These are phyloP conservation scores for Leavenworthia alabamica DNA, from an alignment of 345 rosid species.

Conservation along the genomic window DNA sequence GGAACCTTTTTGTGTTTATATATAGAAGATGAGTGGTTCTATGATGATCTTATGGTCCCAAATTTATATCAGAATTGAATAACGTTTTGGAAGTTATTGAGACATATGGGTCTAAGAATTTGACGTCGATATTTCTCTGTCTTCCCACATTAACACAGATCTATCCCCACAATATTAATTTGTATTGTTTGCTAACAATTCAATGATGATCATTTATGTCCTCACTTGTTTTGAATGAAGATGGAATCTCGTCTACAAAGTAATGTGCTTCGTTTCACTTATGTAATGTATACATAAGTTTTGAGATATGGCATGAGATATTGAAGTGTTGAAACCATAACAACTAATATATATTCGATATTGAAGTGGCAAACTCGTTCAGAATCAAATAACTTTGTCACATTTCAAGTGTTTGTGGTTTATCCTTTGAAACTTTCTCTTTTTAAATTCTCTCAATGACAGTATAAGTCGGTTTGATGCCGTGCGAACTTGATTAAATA, in stretches of 20 bases:
- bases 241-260: neutral
- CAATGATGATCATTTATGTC: conserved; percentile 1
- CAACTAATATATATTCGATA: too few relatives aligned
- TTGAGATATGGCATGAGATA: neutral
- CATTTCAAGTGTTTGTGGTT: too few relatives aligned
- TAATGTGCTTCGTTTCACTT: neutral
- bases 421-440: neutral
- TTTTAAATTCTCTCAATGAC: neutral
- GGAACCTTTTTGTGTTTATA: conserved; percentile 30
- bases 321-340: neutral
- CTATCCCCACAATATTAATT: conserved; percentile 20
- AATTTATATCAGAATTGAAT: conserved; percentile 22
- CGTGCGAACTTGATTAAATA: neutral
- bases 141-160: conserved; percentile 23
- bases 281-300: neutral
- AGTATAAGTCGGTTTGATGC: neutral
- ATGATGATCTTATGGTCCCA: conserved; percentile 27
- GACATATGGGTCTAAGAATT: conserved; percentile 29
- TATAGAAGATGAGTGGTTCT: conserved; percentile 26
- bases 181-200: conserved; percentile 11
- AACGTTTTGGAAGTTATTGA: conserved; percentile 30
- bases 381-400: neutral
- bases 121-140: conserved; percentile 27
- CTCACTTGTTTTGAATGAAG: conserved; percentile 3
- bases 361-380: neutral